These are phyloP conservation scores for Breviolum minutum DNA, from an alignment of 73 alveolate genomes.

Conservation along the genomic window DNA sequence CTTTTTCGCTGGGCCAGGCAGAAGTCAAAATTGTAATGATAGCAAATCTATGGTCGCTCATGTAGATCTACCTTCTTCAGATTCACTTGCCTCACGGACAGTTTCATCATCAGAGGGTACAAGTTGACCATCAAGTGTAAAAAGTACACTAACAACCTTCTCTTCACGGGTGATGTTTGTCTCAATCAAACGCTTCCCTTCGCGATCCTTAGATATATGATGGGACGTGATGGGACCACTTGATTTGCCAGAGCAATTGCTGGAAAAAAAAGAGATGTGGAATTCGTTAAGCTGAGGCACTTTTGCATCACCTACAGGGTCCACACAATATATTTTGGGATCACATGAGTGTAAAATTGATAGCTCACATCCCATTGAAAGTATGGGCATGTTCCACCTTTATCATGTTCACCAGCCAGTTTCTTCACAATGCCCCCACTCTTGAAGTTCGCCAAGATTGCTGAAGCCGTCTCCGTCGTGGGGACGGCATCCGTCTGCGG, in stretches of 20 bases:
- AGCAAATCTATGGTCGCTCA: background rate
- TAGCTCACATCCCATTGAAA: background rate
- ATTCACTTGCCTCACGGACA: background rate
- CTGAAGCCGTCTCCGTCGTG: background rate
- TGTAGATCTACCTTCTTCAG: background rate
- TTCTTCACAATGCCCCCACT: background rate
- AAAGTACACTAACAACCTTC: background rate
- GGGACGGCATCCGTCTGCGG: background rate
- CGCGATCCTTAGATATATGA: background rate
- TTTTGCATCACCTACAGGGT: background rate
- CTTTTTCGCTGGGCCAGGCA: background rate
- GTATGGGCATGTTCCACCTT: background rate
- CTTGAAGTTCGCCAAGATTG: background rate
- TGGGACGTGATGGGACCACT: background rate
- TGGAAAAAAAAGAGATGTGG: background rate
- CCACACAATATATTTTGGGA: background rate
- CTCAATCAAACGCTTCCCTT: background rate
- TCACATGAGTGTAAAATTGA: background rate
- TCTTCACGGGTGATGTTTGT: background rate
- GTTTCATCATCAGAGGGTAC: constrained; percentile 1
- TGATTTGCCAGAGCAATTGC: background rate
- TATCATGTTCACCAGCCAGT: background rate
- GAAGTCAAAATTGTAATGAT: background rate
- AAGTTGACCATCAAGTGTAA: background rate
- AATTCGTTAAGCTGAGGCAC: background rate